phyloP scores from a whole-genome alignment of 305 asterid genomes.

The Caryopteris hybrid region DNA sequence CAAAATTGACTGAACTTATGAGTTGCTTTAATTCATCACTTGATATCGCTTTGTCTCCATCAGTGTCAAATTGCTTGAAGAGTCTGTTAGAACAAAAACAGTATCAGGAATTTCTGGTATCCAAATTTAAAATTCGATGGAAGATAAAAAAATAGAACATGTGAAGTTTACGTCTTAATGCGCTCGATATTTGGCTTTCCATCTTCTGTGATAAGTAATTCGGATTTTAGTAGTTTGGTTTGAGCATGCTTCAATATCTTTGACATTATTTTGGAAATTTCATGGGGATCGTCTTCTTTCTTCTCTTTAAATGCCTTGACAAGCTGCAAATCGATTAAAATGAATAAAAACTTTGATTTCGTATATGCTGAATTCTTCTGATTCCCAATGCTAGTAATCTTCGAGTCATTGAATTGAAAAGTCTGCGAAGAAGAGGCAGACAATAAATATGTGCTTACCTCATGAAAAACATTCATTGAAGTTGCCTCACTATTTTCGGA shows the following conservation, averaged over 20 bases:
- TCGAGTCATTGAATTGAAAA: background rate
- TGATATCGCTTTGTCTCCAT: constrained; percentile 31
- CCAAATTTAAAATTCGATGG: background rate
- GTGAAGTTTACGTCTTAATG: constrained; percentile 28
- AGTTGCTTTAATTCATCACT: constrained; percentile 37
- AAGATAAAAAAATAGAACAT: background rate
- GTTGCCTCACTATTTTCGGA: constrained; percentile 17
- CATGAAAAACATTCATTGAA: constrained; percentile 25
- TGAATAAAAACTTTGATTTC: no score
- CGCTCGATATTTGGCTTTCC: constrained; percentile 55
- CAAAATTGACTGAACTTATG: constrained; percentile 35
- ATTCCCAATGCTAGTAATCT: no score
- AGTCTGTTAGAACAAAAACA: constrained; percentile 33
- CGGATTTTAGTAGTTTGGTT: constrained; percentile 29
- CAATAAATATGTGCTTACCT: constrained; percentile 36
- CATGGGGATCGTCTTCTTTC: constrained; percentile 27
- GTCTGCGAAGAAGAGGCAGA: background rate
- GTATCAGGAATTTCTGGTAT: background rate
- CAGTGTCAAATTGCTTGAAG: constrained; percentile 42
- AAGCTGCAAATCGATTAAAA: constrained; percentile 23
- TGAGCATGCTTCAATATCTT: constrained; percentile 47
- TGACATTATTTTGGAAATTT: constrained; percentile 39
- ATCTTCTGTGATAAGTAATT: constrained; percentile 36
- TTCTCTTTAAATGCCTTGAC: constrained; percentile 23
- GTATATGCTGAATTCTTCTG: no score